Conservation (phyloP, 2,329 filamentous ascomycete species). For the Aspergillus fumigatiaffinis region DNA sequence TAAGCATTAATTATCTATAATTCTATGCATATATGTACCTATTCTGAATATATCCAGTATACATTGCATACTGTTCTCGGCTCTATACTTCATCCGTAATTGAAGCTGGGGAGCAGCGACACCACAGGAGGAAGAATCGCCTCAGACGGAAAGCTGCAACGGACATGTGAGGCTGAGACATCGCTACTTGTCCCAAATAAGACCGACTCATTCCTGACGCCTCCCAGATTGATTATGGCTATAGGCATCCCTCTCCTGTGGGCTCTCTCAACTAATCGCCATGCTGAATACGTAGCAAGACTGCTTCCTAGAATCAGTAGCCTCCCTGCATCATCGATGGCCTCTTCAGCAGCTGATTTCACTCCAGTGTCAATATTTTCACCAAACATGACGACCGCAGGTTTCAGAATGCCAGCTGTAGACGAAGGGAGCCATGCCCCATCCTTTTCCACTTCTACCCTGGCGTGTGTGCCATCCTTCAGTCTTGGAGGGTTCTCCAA, state of each 20-base stretch:
- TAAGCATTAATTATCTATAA: neutral
- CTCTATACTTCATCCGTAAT: neutral
- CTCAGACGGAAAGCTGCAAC: conserved; percentile 43
- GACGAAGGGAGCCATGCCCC: conserved; percentile 69
- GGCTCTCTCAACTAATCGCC: conserved; percentile 80
- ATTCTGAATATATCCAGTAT: neutral
- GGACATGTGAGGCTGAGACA: conserved; percentile 28
- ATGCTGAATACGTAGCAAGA: conserved; percentile 91
- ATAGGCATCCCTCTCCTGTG: conserved; percentile 80
- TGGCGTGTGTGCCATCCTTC: conserved; percentile 52
- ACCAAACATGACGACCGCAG: conserved; percentile 93
- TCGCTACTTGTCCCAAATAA: conserved; percentile 34
- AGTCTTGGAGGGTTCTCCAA: conserved; percentile 58
- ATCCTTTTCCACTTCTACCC: conserved; percentile 69
- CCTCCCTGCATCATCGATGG: conserved; percentile 70
- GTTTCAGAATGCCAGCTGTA: conserved; percentile 79
- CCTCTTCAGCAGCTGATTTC: conserved; percentile 72
- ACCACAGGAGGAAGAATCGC: conserved; percentile 39
- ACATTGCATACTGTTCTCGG: neutral
- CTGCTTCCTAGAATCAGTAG: conserved; percentile 83
- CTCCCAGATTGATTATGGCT: conserved; percentile 73
- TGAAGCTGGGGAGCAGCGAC: conserved; percentile 21
- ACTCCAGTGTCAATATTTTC: conserved; percentile 71
- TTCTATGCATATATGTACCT: neutral
- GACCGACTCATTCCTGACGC: conserved; percentile 43